Evolutionary conservation across 2,329 filamentous ascomycete genomes (phyloP).

Genomic region (Aspergillus fructus): DNA sequence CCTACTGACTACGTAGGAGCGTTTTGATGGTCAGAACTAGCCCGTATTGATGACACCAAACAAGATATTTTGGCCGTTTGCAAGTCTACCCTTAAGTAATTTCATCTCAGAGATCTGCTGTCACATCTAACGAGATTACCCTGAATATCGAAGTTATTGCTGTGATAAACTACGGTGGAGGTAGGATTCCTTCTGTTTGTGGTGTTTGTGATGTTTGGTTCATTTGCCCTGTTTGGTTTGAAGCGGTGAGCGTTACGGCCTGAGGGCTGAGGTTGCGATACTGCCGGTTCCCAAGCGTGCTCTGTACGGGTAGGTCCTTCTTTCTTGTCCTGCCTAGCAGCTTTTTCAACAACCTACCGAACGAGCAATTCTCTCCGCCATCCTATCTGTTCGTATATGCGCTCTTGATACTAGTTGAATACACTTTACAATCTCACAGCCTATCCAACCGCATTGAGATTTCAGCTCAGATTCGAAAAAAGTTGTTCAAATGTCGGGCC

Average conservation of each 20-base stretch:
- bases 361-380: neutral
- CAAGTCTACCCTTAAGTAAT: no score
- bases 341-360: neutral
- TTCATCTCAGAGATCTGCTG: no score
- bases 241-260: no score
- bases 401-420: neutral
- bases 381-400: neutral
- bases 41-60: no score
- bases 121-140: no score
- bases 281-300: slow-evolving; percentile 3
- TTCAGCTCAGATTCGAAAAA: slow-evolving; percentile 8
- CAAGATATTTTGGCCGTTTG: no score
- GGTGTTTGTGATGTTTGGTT: neutral
- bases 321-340: neutral
- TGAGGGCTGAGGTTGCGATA: neutral
- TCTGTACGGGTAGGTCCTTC: neutral
- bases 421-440: neutral
- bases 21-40: no score
- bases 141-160: no score
- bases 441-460: neutral
- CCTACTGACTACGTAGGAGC: no score
- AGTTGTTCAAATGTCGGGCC: slow-evolving; percentile 35
- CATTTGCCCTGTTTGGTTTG: slow-evolving; percentile 4
- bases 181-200: neutral
- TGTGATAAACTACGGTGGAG: no score